phyloP scores from a whole-genome alignment of 1,284 basidiomycete genomes.

The Tremellales sp. region DNA sequence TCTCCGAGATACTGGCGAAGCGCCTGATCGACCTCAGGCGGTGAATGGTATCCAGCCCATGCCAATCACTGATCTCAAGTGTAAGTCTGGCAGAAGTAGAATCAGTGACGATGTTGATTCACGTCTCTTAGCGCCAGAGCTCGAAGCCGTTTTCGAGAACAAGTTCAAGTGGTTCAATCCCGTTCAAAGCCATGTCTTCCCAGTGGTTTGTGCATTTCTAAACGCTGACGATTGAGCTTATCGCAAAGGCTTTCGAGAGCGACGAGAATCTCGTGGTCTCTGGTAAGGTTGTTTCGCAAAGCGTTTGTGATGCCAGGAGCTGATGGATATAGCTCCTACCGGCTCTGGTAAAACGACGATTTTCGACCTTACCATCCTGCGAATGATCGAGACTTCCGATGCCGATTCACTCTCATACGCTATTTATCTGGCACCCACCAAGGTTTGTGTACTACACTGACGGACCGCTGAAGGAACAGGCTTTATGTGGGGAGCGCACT shows the following conservation, averaged over 20 bases:
- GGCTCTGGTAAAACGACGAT: conserved; percentile 90
- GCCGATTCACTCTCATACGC: conserved; percentile 47
- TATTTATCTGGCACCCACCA: conserved; percentile 92
- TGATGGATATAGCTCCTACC: conserved; percentile 66
- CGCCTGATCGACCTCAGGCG: no score
- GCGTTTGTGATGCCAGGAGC: conserved; percentile 5
- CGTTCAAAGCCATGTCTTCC: conserved; percentile 77
- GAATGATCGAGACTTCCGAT: conserved; percentile 54
- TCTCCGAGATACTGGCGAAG: no score
- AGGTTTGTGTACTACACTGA: conserved; percentile 54
- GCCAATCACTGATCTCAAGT: no score
- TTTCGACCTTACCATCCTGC: conserved; percentile 86
- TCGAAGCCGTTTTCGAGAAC: no score
- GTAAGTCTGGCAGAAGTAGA: no score
- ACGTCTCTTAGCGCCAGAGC: no score
- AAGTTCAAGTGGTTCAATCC: conserved; percentile 81
- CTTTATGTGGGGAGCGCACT: conserved; percentile 78
- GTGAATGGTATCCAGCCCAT: no score
- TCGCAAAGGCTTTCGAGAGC: conserved; percentile 59
- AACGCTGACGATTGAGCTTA: not conserved
- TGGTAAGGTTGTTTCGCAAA: conserved; percentile 53
- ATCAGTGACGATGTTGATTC: no score
- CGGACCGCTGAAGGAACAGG: conserved; percentile 53
- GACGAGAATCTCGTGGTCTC: conserved; percentile 77
- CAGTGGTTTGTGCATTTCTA: conserved; percentile 55